phyloP scores from a whole-genome alignment of 108 stramenopile species.

The Pseudonitzschia delicatissima region DNA sequence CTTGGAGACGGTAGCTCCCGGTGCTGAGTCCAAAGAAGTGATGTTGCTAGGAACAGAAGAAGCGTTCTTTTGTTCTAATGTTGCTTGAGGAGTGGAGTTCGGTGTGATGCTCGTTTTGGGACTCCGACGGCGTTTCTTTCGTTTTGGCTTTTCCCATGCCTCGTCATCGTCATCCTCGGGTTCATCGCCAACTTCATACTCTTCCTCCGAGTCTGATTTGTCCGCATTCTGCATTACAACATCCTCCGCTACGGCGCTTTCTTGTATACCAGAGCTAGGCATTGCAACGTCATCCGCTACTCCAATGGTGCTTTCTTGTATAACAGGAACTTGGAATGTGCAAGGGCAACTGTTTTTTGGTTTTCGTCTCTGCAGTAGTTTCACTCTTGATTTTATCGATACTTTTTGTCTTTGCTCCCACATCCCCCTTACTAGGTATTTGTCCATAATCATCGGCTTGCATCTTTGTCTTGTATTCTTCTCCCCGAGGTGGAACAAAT shows the following conservation, averaged over 20 bases:
- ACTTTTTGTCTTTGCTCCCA: background rate
- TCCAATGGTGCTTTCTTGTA: no score
- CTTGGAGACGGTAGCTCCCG: background rate
- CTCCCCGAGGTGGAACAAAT: slow-evolving; percentile 2
- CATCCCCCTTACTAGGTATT: no score
- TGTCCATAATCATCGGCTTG: slow-evolving; percentile 6
- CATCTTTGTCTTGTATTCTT: slow-evolving; percentile 9
- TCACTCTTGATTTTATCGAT: no score
- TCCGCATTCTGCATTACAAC: background rate
- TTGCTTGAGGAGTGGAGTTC: background rate
- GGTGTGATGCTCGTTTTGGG: no score
- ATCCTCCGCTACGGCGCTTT: background rate
- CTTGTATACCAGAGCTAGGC: no score
- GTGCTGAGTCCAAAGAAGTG: background rate
- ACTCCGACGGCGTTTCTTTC: slow-evolving; percentile 1
- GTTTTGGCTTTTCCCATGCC: background rate
- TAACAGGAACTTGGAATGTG: no score
- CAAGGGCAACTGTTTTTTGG: no score
- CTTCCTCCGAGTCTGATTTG: slow-evolving; percentile 20
- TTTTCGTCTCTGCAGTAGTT: no score
- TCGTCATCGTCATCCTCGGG: slow-evolving; percentile 18
- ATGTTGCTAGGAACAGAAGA: no score
- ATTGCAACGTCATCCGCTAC: no score
- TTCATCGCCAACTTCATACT: slow-evolving; percentile 13
- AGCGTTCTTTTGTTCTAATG: background rate